Base-by-base conservation (phyloP, 129 eudicot genomes). In the Chrysanthemum seticuspe region DNA sequence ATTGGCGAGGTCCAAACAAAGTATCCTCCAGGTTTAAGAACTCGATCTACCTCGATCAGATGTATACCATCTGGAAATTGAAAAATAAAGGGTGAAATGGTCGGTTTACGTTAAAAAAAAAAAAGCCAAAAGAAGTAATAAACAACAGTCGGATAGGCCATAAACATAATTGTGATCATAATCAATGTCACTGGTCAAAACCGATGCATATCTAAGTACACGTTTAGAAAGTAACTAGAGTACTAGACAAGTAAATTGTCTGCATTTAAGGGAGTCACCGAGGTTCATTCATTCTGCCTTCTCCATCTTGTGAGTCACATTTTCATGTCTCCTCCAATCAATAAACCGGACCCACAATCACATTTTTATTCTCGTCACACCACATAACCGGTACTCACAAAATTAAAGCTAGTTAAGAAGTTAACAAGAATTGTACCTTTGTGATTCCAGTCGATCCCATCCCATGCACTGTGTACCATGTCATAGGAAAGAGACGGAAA, bases 1-100 rank as follows among this genome's bases (percentile, higher is more conserved):
- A 95, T 59, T 59, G 91, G 91, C 50, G 96, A 89, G 66, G 99
- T 95, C 99, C 97, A 95, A 40, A 95, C 99, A 82, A 95, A 95
- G 74, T 95, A 95, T 76, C 97, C 99, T 65, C 99, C 99, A 52
- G 99, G 99, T 71, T 94, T 78, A 80, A 95, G 76, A 78, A 95
- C 79, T 69, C 99, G 81, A 83, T 95, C 97, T 50, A 88, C 97
- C 83, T 95, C 99, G 76, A 88, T 71, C 74, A 95, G 77, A 77
- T 78, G 89, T 65, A 83, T 71, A 31, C 97, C 98, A 56, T 88
- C 98, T 94, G 56, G 10, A 82, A 79, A 73, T 72, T 60, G 62
- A 52, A 45, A 75, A 68, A 76, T 13, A 64, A 74, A 13, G 29
- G 10, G 27, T 59, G 57, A 13, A n/a, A n/a, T 15, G n/a, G n/a